phyloP scores from a whole-genome alignment of 2,329 filamentous ascomycete species.

The Colletotrichum acutatum region DNA sequence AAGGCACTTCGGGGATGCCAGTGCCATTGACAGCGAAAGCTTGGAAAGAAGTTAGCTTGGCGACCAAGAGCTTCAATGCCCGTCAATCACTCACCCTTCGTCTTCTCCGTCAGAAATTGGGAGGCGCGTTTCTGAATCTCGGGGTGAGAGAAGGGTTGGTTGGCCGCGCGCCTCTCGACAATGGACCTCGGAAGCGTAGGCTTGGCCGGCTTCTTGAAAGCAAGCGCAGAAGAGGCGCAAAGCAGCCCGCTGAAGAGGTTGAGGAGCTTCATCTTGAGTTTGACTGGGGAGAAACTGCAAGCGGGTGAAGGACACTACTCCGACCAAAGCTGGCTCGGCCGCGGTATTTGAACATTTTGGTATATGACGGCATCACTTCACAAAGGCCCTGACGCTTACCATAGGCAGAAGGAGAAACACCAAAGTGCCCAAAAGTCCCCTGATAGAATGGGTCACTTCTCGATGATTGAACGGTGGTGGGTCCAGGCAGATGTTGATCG shows the following conservation, averaged over 20 bases:
- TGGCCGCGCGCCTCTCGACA: not conserved
- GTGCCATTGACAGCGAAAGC: constrained; percentile 71
- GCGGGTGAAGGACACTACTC: too few species aligned
- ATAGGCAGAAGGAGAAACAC: not conserved
- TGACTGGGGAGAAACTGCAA: not conserved
- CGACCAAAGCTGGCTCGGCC: not conserved
- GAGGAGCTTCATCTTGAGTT: constrained; percentile 1
- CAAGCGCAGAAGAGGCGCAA: not conserved
- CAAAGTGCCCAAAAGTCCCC: not conserved
- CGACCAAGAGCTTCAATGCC: not conserved
- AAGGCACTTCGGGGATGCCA: constrained; percentile 74
- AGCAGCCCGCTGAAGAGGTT: constrained; percentile 8
- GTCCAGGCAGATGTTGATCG: not conserved
- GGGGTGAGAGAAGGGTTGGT: not conserved
- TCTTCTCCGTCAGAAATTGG: constrained; percentile 36
- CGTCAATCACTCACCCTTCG: constrained; percentile 33
- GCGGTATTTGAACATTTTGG: not conserved
- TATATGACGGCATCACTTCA: not conserved
- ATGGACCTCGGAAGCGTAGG: not conserved
- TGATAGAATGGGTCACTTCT: not conserved
- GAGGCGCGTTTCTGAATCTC: constrained; percentile 13
- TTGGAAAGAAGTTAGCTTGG: not conserved
- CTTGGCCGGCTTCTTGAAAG: not conserved
- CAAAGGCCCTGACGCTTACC: not conserved
- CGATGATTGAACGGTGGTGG: not conserved